These are phyloP conservation scores for Vararia minispora DNA, from an alignment of 768 basidiomycete genomes.

Conservation along the genomic window DNA sequence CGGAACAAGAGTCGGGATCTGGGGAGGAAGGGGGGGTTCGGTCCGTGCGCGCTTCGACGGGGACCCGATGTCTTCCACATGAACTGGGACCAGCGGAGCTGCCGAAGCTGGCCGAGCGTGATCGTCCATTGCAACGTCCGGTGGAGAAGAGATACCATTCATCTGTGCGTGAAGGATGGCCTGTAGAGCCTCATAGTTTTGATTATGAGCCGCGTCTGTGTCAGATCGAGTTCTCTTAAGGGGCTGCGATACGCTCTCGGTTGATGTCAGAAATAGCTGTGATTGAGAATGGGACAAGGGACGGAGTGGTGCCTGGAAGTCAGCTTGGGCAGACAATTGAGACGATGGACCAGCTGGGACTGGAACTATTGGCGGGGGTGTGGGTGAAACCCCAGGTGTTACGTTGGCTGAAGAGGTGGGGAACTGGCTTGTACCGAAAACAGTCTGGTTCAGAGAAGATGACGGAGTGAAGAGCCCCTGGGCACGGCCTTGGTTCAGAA, in stretches of 20 bases:
- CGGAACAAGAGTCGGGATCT: too few relatives aligned
- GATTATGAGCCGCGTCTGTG: constrained; percentile 51
- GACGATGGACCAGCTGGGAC: too few relatives aligned
- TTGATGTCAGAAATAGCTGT: too few relatives aligned
- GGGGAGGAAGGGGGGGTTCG: constrained; percentile 25
- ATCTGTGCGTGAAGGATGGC: too few relatives aligned
- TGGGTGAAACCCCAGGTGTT: constrained; percentile 20
- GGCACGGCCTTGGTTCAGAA: constrained; percentile 76
- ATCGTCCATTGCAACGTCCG: constrained; percentile 36
- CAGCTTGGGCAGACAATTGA: too few relatives aligned
- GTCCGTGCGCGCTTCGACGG: constrained; percentile 64
- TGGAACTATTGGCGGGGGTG: constrained; percentile 26
- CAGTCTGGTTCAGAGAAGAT: constrained; percentile 45
- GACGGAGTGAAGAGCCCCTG: constrained; percentile 83
- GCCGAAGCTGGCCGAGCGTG: constrained; percentile 41
- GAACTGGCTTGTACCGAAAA: constrained; percentile 39
- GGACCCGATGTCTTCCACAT: constrained; percentile 54
- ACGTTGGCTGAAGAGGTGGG: constrained; percentile 33
- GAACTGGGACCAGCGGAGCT: constrained; percentile 27
- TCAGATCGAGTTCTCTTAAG: constrained; percentile 60
- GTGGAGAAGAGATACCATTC: constrained; percentile 25
- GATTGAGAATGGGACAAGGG: too few relatives aligned
- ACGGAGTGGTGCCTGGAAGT: too few relatives aligned
- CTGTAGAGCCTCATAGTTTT: too few relatives aligned
- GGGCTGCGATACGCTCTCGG: constrained; percentile 25